Evolutionary conservation across 2,329 filamentous ascomycete species (phyloP).

Genomic region (Fusarium sp.): DNA sequence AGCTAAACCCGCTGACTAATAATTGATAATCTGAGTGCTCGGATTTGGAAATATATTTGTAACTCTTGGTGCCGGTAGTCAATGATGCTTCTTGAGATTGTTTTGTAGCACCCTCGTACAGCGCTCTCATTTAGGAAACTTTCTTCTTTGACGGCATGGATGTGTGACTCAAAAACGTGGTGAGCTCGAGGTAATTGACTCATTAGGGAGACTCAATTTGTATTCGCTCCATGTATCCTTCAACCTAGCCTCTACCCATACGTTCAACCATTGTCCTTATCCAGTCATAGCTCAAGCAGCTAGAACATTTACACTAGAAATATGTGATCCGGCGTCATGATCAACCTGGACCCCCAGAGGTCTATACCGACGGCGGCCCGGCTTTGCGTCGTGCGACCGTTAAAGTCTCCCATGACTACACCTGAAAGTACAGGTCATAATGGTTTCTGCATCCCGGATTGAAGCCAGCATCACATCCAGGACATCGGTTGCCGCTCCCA

Average conservation of each 20-base stretch:
- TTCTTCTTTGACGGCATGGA: neutral
- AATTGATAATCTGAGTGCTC: too few species aligned
- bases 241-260: neutral
- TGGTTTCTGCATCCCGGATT: slow-evolving; percentile 22
- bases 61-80: fast-evolving
- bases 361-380: fast-evolving
- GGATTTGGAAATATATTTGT: too few species aligned
- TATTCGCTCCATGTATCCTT: neutral
- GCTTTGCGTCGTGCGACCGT: neutral
- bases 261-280: neutral
- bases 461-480: slow-evolving; percentile 5
- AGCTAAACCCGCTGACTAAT: slow-evolving; percentile 34
- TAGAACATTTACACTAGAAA: neutral
- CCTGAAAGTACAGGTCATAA: slow-evolving; percentile 13
- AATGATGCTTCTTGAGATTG: neutral
- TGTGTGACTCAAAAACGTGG: neutral
- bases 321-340: neutral
- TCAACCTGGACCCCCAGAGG: fast-evolving
- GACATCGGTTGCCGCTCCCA: neutral
- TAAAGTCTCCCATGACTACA: neutral
- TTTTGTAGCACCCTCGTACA: neutral
- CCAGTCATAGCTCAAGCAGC: neutral
- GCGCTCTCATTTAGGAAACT: neutral
- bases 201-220: too few species aligned
- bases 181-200: fast-evolving